phyloP scores from a whole-genome alignment of 768 basidiomycete species.

The Amanita muscaria region DNA sequence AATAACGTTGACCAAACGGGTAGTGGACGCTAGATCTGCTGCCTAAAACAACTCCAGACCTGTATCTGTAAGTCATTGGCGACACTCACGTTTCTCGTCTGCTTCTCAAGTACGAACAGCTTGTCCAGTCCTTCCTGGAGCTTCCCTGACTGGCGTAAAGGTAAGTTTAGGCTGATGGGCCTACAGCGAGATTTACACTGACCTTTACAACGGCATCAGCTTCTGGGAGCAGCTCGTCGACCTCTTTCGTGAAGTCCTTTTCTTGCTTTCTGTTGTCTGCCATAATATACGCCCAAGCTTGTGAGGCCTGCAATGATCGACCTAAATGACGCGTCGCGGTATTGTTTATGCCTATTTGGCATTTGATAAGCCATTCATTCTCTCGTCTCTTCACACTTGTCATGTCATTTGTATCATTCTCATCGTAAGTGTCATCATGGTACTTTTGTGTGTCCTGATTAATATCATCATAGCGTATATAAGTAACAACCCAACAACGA shows the following conservation, averaged over 20 bases:
- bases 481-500: constrained; percentile 27
- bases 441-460: constrained; percentile 18
- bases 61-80: background rate
- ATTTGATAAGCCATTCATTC: constrained; percentile 1
- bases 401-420: constrained; percentile 10
- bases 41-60: constrained; percentile 42
- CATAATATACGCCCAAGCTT: constrained; percentile 58
- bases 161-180: constrained; percentile 9
- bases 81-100: constrained; percentile 79
- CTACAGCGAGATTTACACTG: constrained; percentile 14
- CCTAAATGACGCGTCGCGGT: constrained; percentile 59
- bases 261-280: constrained; percentile 79
- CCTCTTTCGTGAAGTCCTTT: constrained; percentile 81
- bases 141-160: constrained; percentile 56
- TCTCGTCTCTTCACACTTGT: background rate
- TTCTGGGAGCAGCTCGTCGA: constrained; percentile 65
- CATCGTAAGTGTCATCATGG: constrained; percentile 23
- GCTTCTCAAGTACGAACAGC: constrained; percentile 85
- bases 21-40: constrained; percentile 88
- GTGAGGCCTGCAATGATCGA: constrained; percentile 23
- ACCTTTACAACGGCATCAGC: constrained; percentile 67
- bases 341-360: constrained; percentile 33
- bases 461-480: constrained; percentile 30
- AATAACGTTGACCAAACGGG: constrained; percentile 69
- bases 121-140: constrained; percentile 85